A percentile compares a stretch with the other conserved stretches of the same genome.
Conservation (phyloP, 257 asterid species). For the Paulownia fortunei region DNA sequence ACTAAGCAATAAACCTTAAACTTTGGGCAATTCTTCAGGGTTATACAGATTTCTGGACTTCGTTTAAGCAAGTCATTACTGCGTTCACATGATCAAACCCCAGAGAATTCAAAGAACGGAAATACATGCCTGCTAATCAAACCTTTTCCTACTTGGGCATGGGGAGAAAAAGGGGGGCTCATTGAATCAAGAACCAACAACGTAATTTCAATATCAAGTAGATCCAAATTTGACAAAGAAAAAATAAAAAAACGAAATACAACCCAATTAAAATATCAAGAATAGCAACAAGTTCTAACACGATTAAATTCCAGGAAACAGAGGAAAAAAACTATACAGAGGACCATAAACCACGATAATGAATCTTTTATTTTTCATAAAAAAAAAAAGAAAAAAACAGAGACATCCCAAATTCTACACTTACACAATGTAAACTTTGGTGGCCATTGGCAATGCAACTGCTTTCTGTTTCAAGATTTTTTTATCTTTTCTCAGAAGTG, state of each 20-base stretch:
- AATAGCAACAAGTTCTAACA: background rate
- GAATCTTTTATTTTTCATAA: no score
- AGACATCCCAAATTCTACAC: constrained; percentile 18
- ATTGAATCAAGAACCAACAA: background rate
- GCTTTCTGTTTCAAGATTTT: background rate
- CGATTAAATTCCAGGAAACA: background rate
- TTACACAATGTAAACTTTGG: constrained; percentile 68
- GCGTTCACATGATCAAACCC: constrained; percentile 7
- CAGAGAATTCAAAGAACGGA: background rate
- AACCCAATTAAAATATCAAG: constrained; percentile 6
- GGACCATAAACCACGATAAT: background rate
- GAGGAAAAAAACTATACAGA: background rate
- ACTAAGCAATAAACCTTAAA: background rate
- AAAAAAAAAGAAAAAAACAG: background rate
- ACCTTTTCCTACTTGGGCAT: background rate
- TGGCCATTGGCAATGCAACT: constrained; percentile 48
- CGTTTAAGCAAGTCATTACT: background rate
- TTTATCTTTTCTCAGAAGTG: background rate
- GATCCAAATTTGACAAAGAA: background rate
- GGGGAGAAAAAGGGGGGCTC: background rate
- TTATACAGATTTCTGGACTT: background rate
- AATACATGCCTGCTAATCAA: background rate
- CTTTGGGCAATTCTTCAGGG: background rate
- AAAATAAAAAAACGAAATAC: background rate
- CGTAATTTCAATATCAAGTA: background rate